These are phyloP conservation scores for Myxozyma neglecta DNA, from an alignment of 805 yeast species.

Conservation along the genomic window DNA sequence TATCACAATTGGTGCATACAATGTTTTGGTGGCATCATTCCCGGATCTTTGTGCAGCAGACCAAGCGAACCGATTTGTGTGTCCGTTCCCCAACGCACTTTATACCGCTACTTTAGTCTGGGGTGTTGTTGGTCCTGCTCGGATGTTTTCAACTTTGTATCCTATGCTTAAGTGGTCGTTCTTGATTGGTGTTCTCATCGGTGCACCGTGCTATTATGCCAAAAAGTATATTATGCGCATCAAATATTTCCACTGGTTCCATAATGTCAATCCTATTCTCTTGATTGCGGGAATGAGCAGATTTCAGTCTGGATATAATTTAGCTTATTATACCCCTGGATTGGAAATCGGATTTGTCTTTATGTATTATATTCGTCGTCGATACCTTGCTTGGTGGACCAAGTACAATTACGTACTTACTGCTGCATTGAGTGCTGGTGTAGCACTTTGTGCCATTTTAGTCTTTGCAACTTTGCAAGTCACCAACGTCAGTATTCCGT, in stretches of 20 bases:
- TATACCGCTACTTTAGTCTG: conserved; percentile 59
- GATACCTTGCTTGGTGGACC: conserved; percentile 70
- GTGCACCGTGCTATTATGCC: conserved; percentile 9
- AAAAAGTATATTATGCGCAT: conserved; percentile 9
- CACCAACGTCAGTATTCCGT: conserved; percentile 44
- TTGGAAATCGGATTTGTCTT: conserved; percentile 50
- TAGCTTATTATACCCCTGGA: conserved; percentile 26
- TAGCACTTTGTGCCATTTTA: conserved; percentile 60
- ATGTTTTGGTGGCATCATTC: conserved; percentile 44
- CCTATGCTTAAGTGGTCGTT: conserved; percentile 16
- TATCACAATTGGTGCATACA: conserved; percentile 46
- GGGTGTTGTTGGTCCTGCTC: conserved; percentile 65
- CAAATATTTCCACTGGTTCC: conserved; percentile 2
- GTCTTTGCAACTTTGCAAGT: conserved; percentile 54
- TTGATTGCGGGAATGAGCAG: conserved; percentile 10
- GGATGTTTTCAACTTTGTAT: conserved; percentile 45
- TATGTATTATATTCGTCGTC: conserved; percentile 56
- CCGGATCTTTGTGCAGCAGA: conserved; percentile 46
- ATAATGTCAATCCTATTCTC: conserved; percentile 22
- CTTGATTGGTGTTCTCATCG: conserved; percentile 11
- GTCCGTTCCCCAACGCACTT: conserved; percentile 50
- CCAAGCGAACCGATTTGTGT: conserved; percentile 50
- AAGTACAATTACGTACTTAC: conserved; percentile 68
- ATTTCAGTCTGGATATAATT: conserved; percentile 21
- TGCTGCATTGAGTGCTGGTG: conserved; percentile 65